Conservation (phyloP, 2,329 filamentous ascomycete genomes). For the Apiospora sp. region DNA sequence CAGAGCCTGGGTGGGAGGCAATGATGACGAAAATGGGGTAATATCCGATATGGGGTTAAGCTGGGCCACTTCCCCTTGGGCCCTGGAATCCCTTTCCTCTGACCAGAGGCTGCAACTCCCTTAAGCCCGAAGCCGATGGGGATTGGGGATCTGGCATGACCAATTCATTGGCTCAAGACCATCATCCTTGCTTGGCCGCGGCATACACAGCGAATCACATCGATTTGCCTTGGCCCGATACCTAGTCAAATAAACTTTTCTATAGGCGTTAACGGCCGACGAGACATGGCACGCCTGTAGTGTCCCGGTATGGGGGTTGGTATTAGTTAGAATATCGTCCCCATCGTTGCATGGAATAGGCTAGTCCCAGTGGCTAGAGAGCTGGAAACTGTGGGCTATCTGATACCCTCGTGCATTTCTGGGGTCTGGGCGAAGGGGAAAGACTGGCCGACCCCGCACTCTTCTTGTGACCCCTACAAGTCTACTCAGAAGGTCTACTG, state of each 20-base stretch:
- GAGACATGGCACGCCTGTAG: not conserved
- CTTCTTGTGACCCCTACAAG: not conserved
- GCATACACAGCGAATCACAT: not conserved
- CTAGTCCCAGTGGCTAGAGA: not conserved
- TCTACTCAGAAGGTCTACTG: too few species aligned
- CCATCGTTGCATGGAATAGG: not conserved
- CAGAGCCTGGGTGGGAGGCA: not conserved
- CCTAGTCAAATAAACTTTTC: conserved; percentile 3
- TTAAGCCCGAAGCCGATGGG: conserved; percentile 10
- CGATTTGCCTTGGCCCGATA: not conserved
- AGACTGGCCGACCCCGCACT: conserved; percentile 4
- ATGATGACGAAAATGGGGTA: conserved; percentile 20
- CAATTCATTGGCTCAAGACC: not conserved
- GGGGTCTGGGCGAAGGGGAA: conserved; percentile 19
- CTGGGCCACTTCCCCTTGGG: not conserved
- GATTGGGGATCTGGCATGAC: not conserved
- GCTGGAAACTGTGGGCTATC: not conserved
- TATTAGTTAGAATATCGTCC: not conserved
- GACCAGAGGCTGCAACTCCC: not conserved
- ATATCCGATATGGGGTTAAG: conserved; percentile 3
- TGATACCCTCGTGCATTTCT: conserved; percentile 16
- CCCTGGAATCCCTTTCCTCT: not conserved
- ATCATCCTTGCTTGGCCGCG: not conserved
- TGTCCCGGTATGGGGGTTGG: conserved; percentile 2
- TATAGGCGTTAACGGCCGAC: conserved; percentile 10